Conservation (phyloP, 306 rosid species). For the Malus sieversii region DNA sequence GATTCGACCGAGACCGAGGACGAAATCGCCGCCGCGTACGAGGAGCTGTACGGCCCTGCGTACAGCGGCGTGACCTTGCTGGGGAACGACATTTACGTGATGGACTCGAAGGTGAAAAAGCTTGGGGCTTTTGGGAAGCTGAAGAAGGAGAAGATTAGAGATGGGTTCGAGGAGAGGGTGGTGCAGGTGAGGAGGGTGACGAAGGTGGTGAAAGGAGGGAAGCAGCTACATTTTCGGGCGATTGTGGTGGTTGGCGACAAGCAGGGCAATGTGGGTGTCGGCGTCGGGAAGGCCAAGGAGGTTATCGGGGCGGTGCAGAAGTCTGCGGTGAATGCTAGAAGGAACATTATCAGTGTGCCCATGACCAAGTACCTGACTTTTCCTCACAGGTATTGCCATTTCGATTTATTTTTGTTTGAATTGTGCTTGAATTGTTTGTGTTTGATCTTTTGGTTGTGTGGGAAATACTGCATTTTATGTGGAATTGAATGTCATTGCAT, state of each 20-base stretch:
- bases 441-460: not conserved
- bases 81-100: constrained; percentile 61
- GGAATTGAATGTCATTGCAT: not conserved
- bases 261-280: constrained; percentile 81
- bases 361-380: constrained; percentile 69
- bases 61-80: constrained; percentile 65
- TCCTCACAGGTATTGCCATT: constrained; percentile 51
- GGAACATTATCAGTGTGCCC: constrained; percentile 64
- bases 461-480: not conserved
- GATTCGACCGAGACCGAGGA: constrained; percentile 70
- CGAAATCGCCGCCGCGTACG: constrained; percentile 67
- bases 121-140: constrained; percentile 41
- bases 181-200: constrained; percentile 86
- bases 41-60: constrained; percentile 72
- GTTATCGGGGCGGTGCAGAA: constrained; percentile 64
- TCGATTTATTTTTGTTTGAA: not conserved
- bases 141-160: constrained; percentile 65
- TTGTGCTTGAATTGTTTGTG: not conserved
- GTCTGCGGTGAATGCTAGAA: constrained; percentile 64
- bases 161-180: constrained; percentile 91
- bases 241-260: constrained; percentile 86
- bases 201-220: constrained; percentile 98
- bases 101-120: constrained; percentile 62
- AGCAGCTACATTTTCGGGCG: constrained; percentile 73
- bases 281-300: constrained; percentile 77